phyloP scores from a whole-genome alignment of 192 early-diverging fungal genomes.

The Dimargaris cristalligena region DNA sequence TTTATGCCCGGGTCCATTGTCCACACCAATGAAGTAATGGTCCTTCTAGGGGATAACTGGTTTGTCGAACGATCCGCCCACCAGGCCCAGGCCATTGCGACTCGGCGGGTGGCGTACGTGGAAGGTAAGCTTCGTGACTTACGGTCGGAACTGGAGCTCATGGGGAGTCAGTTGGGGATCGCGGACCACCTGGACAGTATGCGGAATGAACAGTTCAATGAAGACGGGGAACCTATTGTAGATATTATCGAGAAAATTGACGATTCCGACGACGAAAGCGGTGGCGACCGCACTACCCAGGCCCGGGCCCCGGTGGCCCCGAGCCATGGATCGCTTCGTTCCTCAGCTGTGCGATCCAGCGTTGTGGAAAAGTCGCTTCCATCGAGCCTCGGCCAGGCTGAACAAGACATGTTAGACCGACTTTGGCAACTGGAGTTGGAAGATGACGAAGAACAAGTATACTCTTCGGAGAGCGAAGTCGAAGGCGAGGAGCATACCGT shows the following conservation, averaged over 20 bases:
- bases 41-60: constrained; percentile 83
- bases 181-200: constrained; percentile 1
- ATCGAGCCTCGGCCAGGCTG: constrained; percentile 12
- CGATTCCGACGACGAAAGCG: too few relatives aligned
- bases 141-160: constrained; percentile 10
- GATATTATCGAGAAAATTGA: constrained; percentile 27
- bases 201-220: constrained; percentile 15
- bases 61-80: constrained; percentile 64
- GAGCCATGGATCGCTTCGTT: background rate
- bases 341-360: constrained; percentile 8
- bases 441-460: constrained; percentile 14
- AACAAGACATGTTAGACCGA: constrained; percentile 18
- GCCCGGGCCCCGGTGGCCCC: background rate
- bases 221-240: constrained; percentile 27
- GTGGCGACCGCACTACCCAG: constrained; percentile 11
- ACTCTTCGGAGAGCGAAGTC: constrained; percentile 9
- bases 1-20: constrained; percentile 75
- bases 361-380: constrained; percentile 2
- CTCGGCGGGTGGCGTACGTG: constrained; percentile 26
- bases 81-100: constrained; percentile 56
- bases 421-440: constrained; percentile 20
- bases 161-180: background rate
- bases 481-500: constrained; percentile 6
- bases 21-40: constrained; percentile 85
- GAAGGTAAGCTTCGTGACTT: constrained; percentile 12